A percentile compares a stretch with the other conserved stretches of the same genome.
Evolutionary conservation across 805 yeast species (phyloP).

Genomic region (Sugiyamaella smithiae): DNA sequence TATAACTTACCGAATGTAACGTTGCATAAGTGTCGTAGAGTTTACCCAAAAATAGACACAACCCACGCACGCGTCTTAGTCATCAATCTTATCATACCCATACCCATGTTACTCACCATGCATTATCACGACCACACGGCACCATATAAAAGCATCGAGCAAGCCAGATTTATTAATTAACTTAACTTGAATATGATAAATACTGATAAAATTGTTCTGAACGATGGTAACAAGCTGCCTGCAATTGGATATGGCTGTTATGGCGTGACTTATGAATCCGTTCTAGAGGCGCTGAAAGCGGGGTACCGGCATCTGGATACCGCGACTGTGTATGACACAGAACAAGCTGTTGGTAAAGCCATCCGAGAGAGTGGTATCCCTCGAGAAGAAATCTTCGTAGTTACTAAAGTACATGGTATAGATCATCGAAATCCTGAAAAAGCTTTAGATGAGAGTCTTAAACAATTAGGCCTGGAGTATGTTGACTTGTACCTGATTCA

Average conservation of each 20-base stretch:
- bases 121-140: no score
- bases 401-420: slow-evolving; percentile 61
- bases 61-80: no score
- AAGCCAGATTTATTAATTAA: no score
- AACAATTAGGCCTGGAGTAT: slow-evolving; percentile 54
- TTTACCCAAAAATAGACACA: no score
- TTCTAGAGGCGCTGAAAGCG: slow-evolving; percentile 48
- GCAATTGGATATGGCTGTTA: slow-evolving; percentile 71
- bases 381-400: slow-evolving; percentile 54
- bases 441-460: slow-evolving; percentile 51
- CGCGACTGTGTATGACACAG: slow-evolving; percentile 68
- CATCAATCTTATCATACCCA: no score
- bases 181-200: no score
- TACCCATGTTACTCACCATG: no score
- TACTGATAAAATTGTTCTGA: slow-evolving; percentile 39
- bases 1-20: no score
- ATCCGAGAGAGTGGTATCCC: slow-evolving; percentile 42
- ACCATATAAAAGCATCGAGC: no score
- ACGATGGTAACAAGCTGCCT: slow-evolving; percentile 60
- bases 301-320: slow-evolving; percentile 76
- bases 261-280: slow-evolving; percentile 40
- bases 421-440: slow-evolving; percentile 39
- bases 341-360: slow-evolving; percentile 56
- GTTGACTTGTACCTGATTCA: slow-evolving; percentile 65
- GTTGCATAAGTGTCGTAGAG: no score